Conservation (phyloP, 163 green algal genomes). For the Scenedesmus sp. region DNA sequence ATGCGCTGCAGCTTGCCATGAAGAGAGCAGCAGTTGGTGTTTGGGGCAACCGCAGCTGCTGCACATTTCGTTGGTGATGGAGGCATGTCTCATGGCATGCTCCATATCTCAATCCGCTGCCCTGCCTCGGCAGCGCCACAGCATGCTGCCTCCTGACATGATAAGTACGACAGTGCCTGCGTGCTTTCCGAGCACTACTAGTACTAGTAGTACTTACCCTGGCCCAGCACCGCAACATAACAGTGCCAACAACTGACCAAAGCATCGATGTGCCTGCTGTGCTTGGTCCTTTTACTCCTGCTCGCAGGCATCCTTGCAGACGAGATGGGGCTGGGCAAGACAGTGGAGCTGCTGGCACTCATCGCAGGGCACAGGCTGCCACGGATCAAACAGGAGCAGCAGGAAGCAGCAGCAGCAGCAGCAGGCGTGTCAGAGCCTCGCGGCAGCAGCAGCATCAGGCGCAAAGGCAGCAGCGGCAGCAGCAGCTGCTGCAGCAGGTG, state of each 20-base stretch:
- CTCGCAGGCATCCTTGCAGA: slow-evolving; percentile 88
- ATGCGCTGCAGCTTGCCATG: not conserved
- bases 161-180: no score
- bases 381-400: not conserved
- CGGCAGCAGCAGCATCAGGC: not conserved
- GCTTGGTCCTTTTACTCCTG: not conserved
- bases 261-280: not conserved
- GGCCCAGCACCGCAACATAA: no score
- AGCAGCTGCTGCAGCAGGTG: slow-evolving; percentile 20
- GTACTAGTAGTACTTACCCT: no score
- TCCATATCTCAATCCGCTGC: no score
- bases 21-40: not conserved
- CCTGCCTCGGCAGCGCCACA: no score
- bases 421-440: not conserved
- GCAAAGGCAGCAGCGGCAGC: not conserved
- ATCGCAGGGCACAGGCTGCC: slow-evolving; percentile 74
- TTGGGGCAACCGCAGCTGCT: not conserved
- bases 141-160: no score
- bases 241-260: no score
- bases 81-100: no score
- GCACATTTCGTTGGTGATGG: not conserved
- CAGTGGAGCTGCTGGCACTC: slow-evolving; percentile 92
- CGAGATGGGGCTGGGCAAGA: slow-evolving; percentile 95
- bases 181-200: no score
- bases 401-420: not conserved